These are phyloP conservation scores for Solanum hybrid DNA, from an alignment of 305 asterid species.

Conservation along the genomic window DNA sequence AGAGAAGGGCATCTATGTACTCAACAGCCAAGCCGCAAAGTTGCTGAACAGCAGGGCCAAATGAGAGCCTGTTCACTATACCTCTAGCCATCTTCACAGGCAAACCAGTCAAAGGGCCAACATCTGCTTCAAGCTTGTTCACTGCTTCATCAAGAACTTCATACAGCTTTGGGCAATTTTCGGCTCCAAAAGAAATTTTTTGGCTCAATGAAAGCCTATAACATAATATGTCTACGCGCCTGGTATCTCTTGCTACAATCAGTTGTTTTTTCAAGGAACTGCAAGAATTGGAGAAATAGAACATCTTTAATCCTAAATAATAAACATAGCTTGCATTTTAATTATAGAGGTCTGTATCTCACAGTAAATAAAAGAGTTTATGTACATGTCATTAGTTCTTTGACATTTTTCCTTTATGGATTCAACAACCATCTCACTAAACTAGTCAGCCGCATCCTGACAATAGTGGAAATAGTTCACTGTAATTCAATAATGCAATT, in stretches of 20 bases:
- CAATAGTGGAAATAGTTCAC: neutral
- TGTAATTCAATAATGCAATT: neutral
- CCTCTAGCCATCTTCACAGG: conserved; percentile 93
- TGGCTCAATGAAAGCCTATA: conserved; percentile 81
- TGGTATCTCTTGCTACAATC: conserved; percentile 69
- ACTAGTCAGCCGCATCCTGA: neutral
- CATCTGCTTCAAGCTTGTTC: conserved; percentile 61
- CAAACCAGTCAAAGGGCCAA: conserved; percentile 82
- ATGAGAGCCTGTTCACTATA: conserved; percentile 86
- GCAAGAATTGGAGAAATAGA: conserved; percentile 12
- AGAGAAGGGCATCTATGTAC: conserved; percentile 43
- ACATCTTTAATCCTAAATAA: neutral
- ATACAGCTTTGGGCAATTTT: conserved; percentile 35
- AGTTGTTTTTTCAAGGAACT: conserved; percentile 89
- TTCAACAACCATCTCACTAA: neutral
- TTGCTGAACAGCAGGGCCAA: conserved; percentile 73
- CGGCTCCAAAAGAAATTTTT: conserved; percentile 65
- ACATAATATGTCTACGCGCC: conserved; percentile 88
- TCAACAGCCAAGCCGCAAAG: conserved; percentile 63
- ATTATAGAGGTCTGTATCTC: neutral
- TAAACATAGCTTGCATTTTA: neutral
- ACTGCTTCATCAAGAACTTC: conserved; percentile 56
- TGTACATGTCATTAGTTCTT: neutral
- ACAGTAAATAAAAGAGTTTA: neutral
- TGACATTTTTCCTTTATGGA: neutral